These are phyloP conservation scores for Tylopilus subfusipes DNA, from an alignment of 768 basidiomycete genomes.

Conservation along the genomic window DNA sequence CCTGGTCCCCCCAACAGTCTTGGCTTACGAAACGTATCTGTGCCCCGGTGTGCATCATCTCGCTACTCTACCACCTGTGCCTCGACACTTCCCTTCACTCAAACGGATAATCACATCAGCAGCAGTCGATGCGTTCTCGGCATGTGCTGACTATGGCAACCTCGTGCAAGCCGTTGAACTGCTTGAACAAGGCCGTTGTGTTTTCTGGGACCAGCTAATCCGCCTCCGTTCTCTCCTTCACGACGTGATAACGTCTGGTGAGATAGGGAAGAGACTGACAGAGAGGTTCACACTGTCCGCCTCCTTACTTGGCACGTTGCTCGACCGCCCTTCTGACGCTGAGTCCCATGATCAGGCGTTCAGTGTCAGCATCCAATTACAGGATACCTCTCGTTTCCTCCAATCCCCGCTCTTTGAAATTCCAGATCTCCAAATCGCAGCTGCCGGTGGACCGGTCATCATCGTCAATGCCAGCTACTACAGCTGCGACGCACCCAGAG, in stretches of 20 bases:
- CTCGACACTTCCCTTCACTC: not conserved
- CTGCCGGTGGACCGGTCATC: no score
- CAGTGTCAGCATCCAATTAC: not conserved
- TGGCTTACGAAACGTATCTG: conserved; percentile 13
- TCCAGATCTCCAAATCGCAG: no score
- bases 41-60: conserved; percentile 3
- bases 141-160: conserved; percentile 14
- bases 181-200: conserved; percentile 23
- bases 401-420: no score
- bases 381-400: conserved; percentile 26
- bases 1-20: not conserved
- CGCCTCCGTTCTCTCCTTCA: no score
- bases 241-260: not conserved
- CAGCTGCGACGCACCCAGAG: no score
- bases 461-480: no score
- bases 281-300: not conserved
- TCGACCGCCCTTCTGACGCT: not conserved
- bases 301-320: not conserved
- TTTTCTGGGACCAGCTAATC: conserved; percentile 23
- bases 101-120: not conserved
- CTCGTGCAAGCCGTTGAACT: no score
- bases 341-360: not conserved
- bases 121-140: conserved; percentile 4
- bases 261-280: not conserved
- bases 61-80: not conserved